phyloP scores from a whole-genome alignment of 192 early-diverging fungal species.

The Mycoemilia scoparia region DNA sequence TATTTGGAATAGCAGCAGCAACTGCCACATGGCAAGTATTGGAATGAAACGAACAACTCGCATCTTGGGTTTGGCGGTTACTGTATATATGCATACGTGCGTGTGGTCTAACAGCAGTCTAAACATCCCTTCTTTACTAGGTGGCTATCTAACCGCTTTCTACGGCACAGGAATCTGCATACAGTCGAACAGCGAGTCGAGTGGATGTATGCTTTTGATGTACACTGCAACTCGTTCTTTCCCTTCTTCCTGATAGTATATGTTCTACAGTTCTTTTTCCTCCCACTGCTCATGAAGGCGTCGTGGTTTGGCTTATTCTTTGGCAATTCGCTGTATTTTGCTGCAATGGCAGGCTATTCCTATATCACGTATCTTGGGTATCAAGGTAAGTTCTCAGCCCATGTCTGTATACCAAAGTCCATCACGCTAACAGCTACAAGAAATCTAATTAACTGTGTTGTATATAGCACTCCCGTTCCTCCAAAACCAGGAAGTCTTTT shows the following conservation, averaged over 20 bases:
- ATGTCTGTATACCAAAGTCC: not conserved
- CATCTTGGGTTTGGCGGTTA: too few relatives aligned
- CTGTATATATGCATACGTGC: too few relatives aligned
- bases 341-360: conserved; percentile 58
- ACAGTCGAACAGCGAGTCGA: conserved; percentile 75
- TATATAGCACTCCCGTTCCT: conserved; percentile 76
- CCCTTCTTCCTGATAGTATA: conserved; percentile 74
- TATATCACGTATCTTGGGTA: conserved; percentile 88
- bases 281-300: conserved; percentile 57
- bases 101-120: conserved; percentile 1
- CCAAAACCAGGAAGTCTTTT: conserved; percentile 68
- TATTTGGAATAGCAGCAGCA: conserved; percentile 7
- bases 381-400: conserved; percentile 41
- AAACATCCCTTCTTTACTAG: conserved; percentile 11
- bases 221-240: conserved; percentile 94
- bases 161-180: conserved; percentile 57
- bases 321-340: conserved; percentile 76
- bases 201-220: conserved; percentile 93
- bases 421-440: not conserved
- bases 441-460: not conserved
- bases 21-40: conserved; percentile 21
- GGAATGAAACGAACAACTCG: too few relatives aligned
- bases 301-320: conserved; percentile 67
- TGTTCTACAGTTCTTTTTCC: conserved; percentile 83
- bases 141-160: conserved; percentile 60